These are phyloP conservation scores for Stachybotrys chlorohalonatus DNA, from an alignment of 2,329 filamentous ascomycete genomes.

Conservation along the genomic window DNA sequence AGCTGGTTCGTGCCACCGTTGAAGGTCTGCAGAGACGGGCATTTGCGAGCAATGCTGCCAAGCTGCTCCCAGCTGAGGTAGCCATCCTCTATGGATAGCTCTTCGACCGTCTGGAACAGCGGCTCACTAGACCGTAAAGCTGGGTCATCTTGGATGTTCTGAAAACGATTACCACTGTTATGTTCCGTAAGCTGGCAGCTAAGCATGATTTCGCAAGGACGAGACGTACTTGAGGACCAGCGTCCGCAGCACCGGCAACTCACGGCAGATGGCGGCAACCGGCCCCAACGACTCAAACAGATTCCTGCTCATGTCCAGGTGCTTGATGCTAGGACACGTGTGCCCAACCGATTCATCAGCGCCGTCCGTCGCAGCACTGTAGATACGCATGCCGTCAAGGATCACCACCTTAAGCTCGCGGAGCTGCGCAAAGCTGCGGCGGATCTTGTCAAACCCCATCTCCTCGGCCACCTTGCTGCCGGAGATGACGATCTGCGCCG, in stretches of 20 bases:
- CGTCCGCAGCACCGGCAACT: slow-evolving; percentile 55
- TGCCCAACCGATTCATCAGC: slow-evolving; percentile 31
- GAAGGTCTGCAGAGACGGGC: slow-evolving; percentile 41
- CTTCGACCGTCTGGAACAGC: slow-evolving; percentile 41
- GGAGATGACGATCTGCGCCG: slow-evolving; percentile 54
- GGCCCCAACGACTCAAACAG: slow-evolving; percentile 60
- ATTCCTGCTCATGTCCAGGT: slow-evolving; percentile 81
- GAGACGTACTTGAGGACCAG: slow-evolving; percentile 63
- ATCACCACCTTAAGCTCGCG: slow-evolving; percentile 73
- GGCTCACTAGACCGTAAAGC: slow-evolving; percentile 20
- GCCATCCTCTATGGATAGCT: slow-evolving; percentile 59
- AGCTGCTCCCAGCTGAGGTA: slow-evolving; percentile 59
- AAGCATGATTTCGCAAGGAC: not conserved
- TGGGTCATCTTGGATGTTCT: slow-evolving; percentile 26
- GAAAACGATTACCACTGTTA: slow-evolving; percentile 65
- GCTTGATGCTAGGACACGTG: slow-evolving; percentile 58
- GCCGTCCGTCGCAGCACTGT: slow-evolving; percentile 17
- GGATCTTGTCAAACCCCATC: slow-evolving; percentile 90
- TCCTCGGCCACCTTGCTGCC: slow-evolving; percentile 77
- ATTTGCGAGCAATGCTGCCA: slow-evolving; percentile 41
- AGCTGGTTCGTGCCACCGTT: slow-evolving; percentile 51
- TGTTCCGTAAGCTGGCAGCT: not conserved
- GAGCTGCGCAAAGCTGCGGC: slow-evolving; percentile 67
- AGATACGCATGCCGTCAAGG: slow-evolving; percentile 66
- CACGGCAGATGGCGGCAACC: slow-evolving; percentile 60